Conservation (phyloP, 139 green algal species). For the Tetraselmis striata region DNA sequence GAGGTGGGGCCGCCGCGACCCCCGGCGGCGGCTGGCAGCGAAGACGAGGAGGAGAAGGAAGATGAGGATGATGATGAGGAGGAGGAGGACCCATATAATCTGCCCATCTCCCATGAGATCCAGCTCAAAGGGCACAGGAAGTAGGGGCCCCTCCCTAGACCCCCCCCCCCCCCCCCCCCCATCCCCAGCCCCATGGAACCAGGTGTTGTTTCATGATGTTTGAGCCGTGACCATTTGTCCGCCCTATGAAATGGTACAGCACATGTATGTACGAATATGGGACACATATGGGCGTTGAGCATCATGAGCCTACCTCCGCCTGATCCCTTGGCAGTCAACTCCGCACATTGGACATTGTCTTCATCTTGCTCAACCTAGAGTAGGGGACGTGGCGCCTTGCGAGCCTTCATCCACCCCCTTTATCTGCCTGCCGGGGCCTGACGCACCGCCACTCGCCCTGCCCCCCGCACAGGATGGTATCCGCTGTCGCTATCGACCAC, state of each 20-base stretch:
- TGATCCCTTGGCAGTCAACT: no score
- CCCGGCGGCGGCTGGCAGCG: not conserved
- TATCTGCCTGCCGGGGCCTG: no score
- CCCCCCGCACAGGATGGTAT: slow-evolving; percentile 69
- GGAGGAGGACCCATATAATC: slow-evolving; percentile 42
- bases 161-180: slow-evolving; percentile 16
- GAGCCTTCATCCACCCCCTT: no score
- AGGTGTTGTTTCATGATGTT: no score
- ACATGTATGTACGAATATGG: not conserved
- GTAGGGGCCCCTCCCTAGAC: slow-evolving; percentile 9
- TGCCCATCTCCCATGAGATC: slow-evolving; percentile 66
- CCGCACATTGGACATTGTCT: no score
- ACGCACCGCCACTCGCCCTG: no score
- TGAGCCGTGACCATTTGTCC: no score
- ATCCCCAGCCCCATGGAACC: no score
- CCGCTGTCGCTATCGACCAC: slow-evolving; percentile 68
- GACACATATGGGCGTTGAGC: no score
- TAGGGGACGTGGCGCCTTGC: no score
- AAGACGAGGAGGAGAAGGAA: slow-evolving; percentile 27
- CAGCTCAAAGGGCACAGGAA: slow-evolving; percentile 18
- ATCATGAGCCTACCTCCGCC: no score
- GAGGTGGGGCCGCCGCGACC: slow-evolving; percentile 1
- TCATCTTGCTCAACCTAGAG: no score
- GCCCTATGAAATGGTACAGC: not conserved
- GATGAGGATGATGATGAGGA: slow-evolving; percentile 38